Percentiles rank a stretch among this genome's conserved stretches.
These are phyloP conservation scores for Microstegium vimineum DNA, from an alignment of 176 grass and related monocot species.

Conservation along the genomic window DNA sequence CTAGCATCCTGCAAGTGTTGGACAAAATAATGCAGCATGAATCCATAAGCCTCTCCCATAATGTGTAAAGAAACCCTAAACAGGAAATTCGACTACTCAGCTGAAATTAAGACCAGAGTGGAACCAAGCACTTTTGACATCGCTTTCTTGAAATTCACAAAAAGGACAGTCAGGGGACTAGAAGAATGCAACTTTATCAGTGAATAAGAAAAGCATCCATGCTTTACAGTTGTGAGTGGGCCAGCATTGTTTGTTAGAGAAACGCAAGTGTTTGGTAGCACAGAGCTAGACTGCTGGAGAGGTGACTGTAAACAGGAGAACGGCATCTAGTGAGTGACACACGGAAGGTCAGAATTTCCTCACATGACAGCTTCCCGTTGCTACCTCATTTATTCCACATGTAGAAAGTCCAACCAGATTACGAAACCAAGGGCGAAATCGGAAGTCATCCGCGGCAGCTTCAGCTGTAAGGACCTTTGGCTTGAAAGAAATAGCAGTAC, in stretches of 20 bases:
- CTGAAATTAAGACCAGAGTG: constrained; percentile 3
- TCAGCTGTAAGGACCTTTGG: neutral
- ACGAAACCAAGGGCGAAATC: neutral
- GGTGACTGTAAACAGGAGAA: constrained; percentile 16
- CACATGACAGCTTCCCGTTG: neutral
- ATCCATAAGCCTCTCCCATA: constrained; percentile 14
- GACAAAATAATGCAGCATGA: neutral
- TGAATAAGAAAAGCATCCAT: constrained; percentile 34
- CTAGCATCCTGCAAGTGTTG: neutral
- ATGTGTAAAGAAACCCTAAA: constrained; percentile 11
- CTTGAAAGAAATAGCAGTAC: neutral
- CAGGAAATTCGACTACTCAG: neutral
- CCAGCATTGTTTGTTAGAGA: constrained; percentile 30
- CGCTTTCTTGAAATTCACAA: constrained; percentile 25
- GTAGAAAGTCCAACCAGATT: neutral
- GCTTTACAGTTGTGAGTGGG: constrained; percentile 52
- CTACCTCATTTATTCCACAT: constrained; percentile 3
- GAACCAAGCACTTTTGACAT: constrained; percentile 13
- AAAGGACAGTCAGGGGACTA: constrained; percentile 28
- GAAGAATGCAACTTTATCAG: constrained; percentile 44
- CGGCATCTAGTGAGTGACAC: constrained; percentile 21
- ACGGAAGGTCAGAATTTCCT: constrained; percentile 11
- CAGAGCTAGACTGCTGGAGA: neutral
- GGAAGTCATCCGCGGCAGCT: neutral
- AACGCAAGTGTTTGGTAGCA: neutral